A percentile compares a stretch with the other conserved stretches of the same genome.
These are phyloP conservation scores for Colletotrichum navitas DNA, from an alignment of 2,329 filamentous ascomycete species.

Conservation along the genomic window DNA sequence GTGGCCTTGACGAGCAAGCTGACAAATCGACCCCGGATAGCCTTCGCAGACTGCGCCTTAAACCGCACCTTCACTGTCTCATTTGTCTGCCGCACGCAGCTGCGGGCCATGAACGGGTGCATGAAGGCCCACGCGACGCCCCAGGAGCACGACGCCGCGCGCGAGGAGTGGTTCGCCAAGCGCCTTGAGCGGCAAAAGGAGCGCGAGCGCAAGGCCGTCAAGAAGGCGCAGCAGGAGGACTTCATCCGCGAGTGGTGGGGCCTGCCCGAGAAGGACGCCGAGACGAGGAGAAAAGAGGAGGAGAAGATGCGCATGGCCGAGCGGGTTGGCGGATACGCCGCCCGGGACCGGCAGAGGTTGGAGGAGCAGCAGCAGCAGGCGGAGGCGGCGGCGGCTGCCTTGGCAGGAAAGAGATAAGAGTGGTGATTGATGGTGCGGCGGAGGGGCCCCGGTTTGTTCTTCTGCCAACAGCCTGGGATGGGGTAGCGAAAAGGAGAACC, in stretches of 20 bases:
- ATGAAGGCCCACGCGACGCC: constrained; percentile 90
- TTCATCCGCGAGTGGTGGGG: constrained; percentile 78
- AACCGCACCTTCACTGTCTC: constrained; percentile 89
- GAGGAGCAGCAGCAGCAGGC: constrained; percentile 32
- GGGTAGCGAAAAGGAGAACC: not conserved
- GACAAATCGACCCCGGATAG: constrained; percentile 59
- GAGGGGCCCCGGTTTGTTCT: not conserved
- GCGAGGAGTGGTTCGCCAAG: constrained; percentile 92
- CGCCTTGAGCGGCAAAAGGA: constrained; percentile 78
- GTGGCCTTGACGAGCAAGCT: not conserved
- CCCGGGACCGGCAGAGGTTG: constrained; percentile 52
- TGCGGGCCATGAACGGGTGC: constrained; percentile 91
- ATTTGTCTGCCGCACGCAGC: constrained; percentile 84
- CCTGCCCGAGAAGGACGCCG: constrained; percentile 67
- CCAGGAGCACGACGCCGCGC: constrained; percentile 85
- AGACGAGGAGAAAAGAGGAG: constrained; percentile 63
- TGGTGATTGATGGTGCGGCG: constrained; percentile 1
- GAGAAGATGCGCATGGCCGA: constrained; percentile 65
- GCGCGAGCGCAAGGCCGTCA: constrained; percentile 72
- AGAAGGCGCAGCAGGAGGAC: constrained; percentile 72
- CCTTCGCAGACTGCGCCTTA: constrained; percentile 90
- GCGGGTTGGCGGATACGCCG: constrained; percentile 67
- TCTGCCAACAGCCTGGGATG: not conserved
- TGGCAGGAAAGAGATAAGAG: constrained; percentile 26
- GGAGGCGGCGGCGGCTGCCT: constrained; percentile 11